Evolutionary conservation across 129 eudicot species (phyloP), one percentile per base, ranked within the genome.

Genomic region (Flaveria linearis): DNA sequence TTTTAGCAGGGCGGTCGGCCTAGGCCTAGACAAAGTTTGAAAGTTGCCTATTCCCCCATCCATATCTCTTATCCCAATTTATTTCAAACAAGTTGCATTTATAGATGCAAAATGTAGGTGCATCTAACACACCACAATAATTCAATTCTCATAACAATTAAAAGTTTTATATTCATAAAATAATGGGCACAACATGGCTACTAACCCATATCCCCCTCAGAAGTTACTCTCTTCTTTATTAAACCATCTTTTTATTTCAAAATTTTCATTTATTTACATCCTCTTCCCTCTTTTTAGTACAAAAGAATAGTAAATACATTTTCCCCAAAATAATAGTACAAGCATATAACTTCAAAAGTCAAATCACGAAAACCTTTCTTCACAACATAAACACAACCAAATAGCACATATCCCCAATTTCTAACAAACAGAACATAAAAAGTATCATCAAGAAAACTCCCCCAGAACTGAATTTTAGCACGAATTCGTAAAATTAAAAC

Each of bases 61-160:
- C 30, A 58, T 60, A 39, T 13, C 58, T 23, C 58, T 16, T 75
- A 75, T 50, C 72, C 72, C 51, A 30, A 63, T 75, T 33, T 64
- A 64, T 64, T 63, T 17, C 52, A 47, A 45, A 49, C 72, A 75
- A 64, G 51, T 64, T 75, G 72, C 41, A 64, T 75, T 64, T 51
- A 63, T 25, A 45, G 28, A 60, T 22, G 46, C 71, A 25, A 46
- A 60, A 74, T 74, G 56, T 60, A 74, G 71, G 60, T 74, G 69
- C 71, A 74, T 74, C 78, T 62, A 74, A 74, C 43, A 45, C 12
- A 45, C 46, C 78, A 74, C 71, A 45, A 20, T 43, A 12, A 26
- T 64, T 75, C 63, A 75, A 63, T 64, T 17, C 64, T 47, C 62
- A 62, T 63, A 14, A 42, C 22, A 73, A 22, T 51, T 52, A 0